phyloP scores from a whole-genome alignment of 192 early-diverging fungal genomes.

The Pilobolus umbonatus region DNA sequence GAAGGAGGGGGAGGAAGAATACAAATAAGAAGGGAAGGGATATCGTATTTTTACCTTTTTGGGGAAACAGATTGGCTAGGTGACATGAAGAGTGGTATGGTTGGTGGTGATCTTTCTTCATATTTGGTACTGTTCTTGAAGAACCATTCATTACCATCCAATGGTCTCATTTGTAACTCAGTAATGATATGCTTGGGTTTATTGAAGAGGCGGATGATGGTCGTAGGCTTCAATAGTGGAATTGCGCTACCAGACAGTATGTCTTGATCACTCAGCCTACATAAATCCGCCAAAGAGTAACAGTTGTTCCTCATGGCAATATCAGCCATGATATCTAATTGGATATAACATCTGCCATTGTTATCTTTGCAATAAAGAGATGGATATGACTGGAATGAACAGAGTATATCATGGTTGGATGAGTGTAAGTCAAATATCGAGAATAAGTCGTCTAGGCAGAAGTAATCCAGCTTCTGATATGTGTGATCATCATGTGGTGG shows the following conservation, averaged over 20 bases:
- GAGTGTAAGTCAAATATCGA: neutral
- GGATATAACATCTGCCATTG: conserved; percentile 22
- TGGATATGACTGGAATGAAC: conserved; percentile 6
- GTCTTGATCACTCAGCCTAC: conserved; percentile 18
- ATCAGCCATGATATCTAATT: conserved; percentile 14
- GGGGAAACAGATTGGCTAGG: neutral
- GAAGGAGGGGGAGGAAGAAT: too few relatives aligned
- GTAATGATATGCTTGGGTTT: neutral
- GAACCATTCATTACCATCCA: conserved; percentile 5
- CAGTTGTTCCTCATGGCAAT: conserved; percentile 19
- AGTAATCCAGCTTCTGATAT: neutral
- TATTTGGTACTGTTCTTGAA: neutral
- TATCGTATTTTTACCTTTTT: neutral
- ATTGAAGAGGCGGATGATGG: neutral
- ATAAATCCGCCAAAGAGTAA: conserved; percentile 24
- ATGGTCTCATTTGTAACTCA: neutral
- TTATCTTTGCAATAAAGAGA: conserved; percentile 12
- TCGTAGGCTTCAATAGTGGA: conserved; percentile 17
- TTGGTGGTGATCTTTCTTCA: conserved; percentile 1
- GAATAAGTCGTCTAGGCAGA: conserved; percentile 7
- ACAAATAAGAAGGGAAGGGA: too few relatives aligned
- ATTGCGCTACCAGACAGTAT: conserved; percentile 19
- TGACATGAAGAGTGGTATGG: neutral
- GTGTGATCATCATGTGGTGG: too few relatives aligned
- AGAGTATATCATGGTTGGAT: neutral